A percentile compares a stretch with the other conserved stretches of the same genome.
Evolutionary conservation across 208 protist genomes (phyloP).

Genomic region (Crithidia brevicula): DNA sequence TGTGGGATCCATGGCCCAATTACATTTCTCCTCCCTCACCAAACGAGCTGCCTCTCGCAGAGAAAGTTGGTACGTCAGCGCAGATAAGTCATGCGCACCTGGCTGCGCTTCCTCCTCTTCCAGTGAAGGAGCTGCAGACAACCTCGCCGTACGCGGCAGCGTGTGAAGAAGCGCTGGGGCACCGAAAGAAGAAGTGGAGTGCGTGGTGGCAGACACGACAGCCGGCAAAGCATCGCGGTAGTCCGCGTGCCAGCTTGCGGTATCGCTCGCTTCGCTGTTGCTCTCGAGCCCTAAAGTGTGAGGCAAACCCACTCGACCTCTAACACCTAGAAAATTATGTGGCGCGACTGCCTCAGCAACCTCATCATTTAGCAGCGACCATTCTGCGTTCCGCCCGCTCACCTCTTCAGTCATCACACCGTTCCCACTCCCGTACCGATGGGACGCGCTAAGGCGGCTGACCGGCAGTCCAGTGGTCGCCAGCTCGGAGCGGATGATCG

Average conservation of each 20-base stretch:
- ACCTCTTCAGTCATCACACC: neutral
- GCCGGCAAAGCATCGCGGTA: conserved; percentile 17
- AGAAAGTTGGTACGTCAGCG: neutral
- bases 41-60: conserved; percentile 1
- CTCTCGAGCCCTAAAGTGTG: too few relatives aligned
- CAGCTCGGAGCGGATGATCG: conserved; percentile 29
- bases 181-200: neutral
- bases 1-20: neutral
- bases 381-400: neutral
- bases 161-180: conserved; percentile 4
- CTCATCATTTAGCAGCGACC: neutral
- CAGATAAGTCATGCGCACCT: neutral
- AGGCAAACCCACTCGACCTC: neutral
- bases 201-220: neutral
- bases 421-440: neutral
- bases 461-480: neutral
- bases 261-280: too few relatives aligned
- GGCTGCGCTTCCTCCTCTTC: neutral
- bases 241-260: neutral
- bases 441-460: neutral
- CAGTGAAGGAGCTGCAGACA: neutral
- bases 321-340: neutral
- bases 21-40: neutral
- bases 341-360: too few relatives aligned
- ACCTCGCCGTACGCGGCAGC: neutral